Evolutionary conservation across 1,284 basidiomycete species (phyloP), one percentile per base, ranked within the genome.

Genomic region (Moesziomyces antarcticus): DNA sequence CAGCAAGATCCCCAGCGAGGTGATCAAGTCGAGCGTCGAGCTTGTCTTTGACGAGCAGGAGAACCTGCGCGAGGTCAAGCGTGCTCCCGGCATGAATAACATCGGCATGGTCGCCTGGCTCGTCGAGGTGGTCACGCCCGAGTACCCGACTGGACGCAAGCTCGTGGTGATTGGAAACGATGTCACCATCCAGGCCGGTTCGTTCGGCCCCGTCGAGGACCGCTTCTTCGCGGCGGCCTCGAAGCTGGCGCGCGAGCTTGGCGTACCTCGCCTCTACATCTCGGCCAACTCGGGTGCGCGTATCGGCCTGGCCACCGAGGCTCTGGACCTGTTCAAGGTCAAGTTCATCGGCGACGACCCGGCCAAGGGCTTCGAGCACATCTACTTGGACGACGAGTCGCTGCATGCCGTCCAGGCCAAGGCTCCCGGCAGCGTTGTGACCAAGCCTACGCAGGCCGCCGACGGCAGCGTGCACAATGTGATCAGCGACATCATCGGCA

Each of bases 101-200:
- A 93, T 93, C 82, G 97, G 97, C 83, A 99, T 99, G 96, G 93
- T 99, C 56, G 96, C 91, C 10, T 99, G 97, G 97, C 90, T 97
- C 35, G 95, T 94, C 87, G 94, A 90, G 6, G 88, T 98, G 77
- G 88, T 89, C 80, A 99, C 97, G 1, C 97, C 97, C 13, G 97
- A 99, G 86, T 97, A 89, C 86, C 93, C 93, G 52, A 86, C 89
- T 46, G 97, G 97, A 40, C 93, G 97, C 77, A 90, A 89, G 72
- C 89, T 91, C 1, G 91, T 99, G 11, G 91, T 95, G 58, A 90
- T 99, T 71, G 94, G 97, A 61, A 99, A 99, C 87, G 97, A 99
- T 82, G 99, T 99, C 85, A 99, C 97, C 21, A 96, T 90, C 88
- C 96, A 94, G 87, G 98, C 97, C 70, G 97, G 97, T 75, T 98